Evolutionary conservation across 1,284 basidiomycete species (phyloP).

Genomic region (Malassezia pachydermatis): DNA sequence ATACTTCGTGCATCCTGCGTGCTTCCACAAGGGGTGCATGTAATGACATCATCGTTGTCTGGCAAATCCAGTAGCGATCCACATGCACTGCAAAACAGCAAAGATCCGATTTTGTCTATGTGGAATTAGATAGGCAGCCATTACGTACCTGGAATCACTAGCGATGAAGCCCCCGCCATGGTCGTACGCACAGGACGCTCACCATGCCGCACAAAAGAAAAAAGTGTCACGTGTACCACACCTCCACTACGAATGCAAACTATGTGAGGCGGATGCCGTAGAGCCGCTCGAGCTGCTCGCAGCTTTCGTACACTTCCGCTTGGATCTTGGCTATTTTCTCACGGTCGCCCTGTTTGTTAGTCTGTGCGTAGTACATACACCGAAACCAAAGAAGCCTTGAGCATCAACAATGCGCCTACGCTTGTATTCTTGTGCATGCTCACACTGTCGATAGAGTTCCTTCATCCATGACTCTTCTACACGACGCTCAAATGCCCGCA

Average conservation of each 20-base stretch:
- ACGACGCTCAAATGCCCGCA: constrained; percentile 12
- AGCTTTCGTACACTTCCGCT: constrained; percentile 36
- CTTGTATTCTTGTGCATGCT: constrained; percentile 15
- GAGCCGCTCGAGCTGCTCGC: constrained; percentile 37
- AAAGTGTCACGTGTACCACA: constrained; percentile 16
- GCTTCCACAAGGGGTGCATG: constrained; percentile 77
- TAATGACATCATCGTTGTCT: constrained; percentile 63
- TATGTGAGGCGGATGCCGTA: constrained; percentile 13
- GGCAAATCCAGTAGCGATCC: constrained; percentile 80
- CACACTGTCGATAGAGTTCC: constrained; percentile 19
- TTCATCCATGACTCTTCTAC: constrained; percentile 19
- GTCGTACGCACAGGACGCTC: neutral
- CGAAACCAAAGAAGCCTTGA: constrained; percentile 17
- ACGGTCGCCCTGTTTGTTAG: constrained; percentile 24
- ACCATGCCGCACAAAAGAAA: neutral
- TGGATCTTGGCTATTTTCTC: constrained; percentile 31
- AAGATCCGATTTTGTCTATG: constrained; percentile 58
- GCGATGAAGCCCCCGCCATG: constrained; percentile 3
- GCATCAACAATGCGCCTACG: constrained; percentile 12
- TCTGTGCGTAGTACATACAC: constrained; percentile 8
- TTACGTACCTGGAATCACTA: constrained; percentile 1
- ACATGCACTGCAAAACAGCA: constrained; percentile 86
- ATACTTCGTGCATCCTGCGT: constrained; percentile 57
- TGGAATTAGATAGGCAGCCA: neutral
- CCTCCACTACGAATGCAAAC: neutral